Percentiles rank a stretch among this genome's conserved stretches.
These are phyloP conservation scores for Fulvia fulva DNA, from an alignment of 2,329 filamentous ascomycete species.

Conservation along the genomic window DNA sequence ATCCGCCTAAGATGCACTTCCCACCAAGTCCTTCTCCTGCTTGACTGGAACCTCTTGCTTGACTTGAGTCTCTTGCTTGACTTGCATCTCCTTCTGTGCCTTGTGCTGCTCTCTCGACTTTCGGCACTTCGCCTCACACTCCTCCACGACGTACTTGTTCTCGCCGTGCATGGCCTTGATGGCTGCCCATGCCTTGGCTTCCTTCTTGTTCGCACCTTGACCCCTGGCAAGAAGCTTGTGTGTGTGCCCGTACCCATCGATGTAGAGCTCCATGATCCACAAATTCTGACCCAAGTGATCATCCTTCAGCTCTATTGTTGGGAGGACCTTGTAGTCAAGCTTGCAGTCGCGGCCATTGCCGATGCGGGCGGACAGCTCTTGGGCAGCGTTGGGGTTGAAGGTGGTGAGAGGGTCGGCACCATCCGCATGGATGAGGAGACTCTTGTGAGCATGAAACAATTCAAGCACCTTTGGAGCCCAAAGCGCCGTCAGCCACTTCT, in stretches of 20 bases:
- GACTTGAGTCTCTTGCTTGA: not conserved
- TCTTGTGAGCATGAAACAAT: conserved; percentile 5
- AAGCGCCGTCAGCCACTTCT: conserved; percentile 68
- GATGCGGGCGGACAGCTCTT: conserved; percentile 36
- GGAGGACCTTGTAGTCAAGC: conserved; percentile 45
- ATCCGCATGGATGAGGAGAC: not conserved
- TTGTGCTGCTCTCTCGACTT: conserved; percentile 13
- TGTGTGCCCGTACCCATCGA: conserved; percentile 66
- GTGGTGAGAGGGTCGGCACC: conserved; percentile 18
- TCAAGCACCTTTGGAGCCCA: conserved; percentile 62
- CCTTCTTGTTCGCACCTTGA: conserved; percentile 62
- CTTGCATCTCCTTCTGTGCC: conserved; percentile 5
- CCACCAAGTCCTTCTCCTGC: not conserved
- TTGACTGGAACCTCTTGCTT: conserved; percentile 3
- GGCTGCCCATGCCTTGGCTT: conserved; percentile 66
- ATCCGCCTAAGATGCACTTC: not conserved
- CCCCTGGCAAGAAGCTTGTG: conserved; percentile 61
- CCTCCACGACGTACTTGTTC: conserved; percentile 27
- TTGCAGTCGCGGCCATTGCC: conserved; percentile 30
- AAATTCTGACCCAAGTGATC: conserved; percentile 45
- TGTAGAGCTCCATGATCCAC: conserved; percentile 61
- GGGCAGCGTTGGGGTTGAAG: conserved; percentile 39
- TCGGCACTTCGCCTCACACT: conserved; percentile 23
- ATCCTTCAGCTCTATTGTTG: conserved; percentile 54
- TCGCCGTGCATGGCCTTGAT: conserved; percentile 54